A percentile compares a stretch with the other conserved stretches of the same genome.
Evolutionary conservation across 345 rosid species (phyloP).

Genomic region (Alliaria petiolata): DNA sequence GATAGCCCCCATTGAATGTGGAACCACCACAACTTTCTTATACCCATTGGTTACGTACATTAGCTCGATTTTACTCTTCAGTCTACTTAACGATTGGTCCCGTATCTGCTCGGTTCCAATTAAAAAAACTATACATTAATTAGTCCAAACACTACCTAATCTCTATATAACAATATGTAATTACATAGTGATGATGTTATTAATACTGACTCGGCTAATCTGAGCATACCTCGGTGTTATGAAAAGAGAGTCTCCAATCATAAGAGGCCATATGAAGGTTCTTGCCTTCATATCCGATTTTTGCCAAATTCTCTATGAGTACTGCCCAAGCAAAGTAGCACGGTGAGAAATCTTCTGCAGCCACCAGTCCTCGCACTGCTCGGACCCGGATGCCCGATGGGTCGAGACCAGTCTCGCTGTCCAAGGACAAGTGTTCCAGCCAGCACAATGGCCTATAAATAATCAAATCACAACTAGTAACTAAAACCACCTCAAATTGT

Average conservation of each 20-base stretch:
- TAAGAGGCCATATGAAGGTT: slow-evolving; percentile 65
- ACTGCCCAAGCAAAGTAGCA: slow-evolving; percentile 74
- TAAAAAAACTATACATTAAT: slow-evolving; percentile 7
- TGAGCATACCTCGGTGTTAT: slow-evolving; percentile 53
- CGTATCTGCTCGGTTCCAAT: slow-evolving; percentile 46
- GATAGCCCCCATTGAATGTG: slow-evolving; percentile 73
- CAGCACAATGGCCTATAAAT: slow-evolving; percentile 57
- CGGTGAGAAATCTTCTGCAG: slow-evolving; percentile 56
- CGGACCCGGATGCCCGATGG: slow-evolving; percentile 66
- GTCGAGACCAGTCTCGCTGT: slow-evolving; percentile 75
- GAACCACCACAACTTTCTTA: slow-evolving; percentile 77
- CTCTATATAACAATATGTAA: not conserved
- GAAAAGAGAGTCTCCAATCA: slow-evolving; percentile 69
- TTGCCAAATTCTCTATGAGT: slow-evolving; percentile 69
- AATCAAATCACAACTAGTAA: not conserved
- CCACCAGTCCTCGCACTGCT: slow-evolving; percentile 55
- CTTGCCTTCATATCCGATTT: slow-evolving; percentile 76
- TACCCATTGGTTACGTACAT: slow-evolving; percentile 51
- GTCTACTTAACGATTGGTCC: slow-evolving; percentile 65
- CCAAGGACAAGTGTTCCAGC: slow-evolving; percentile 69
- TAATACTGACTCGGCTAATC: too few species aligned
- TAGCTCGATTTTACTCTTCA: slow-evolving; percentile 76
- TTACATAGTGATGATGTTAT: not conserved
- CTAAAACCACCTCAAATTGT: too few species aligned
- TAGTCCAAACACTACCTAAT: slow-evolving; percentile 12